Base-by-base conservation (phyloP, 2,329 filamentous ascomycete species). In the Malbranchea cinnamomea region DNA sequence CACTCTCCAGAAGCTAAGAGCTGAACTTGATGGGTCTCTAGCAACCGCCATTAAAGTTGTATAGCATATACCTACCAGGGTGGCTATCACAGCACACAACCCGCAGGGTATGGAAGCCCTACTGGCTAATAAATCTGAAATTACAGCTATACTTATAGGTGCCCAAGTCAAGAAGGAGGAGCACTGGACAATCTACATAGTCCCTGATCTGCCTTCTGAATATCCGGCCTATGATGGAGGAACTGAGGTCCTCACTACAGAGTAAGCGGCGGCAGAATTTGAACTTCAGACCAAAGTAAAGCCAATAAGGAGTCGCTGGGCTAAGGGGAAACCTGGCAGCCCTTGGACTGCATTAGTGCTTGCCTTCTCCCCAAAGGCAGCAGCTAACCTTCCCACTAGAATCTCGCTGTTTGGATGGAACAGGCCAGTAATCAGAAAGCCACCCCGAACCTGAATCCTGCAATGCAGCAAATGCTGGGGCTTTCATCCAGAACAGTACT, bases 401-500 rank as follows among this genome's bases (percentile, higher is more conserved):
- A 12, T 26, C 7, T 8, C 8, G 13, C 8, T 26, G 8, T 26
- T 9, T 13, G 23, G 23, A 9, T 12, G 13, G 8, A 8, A 12
- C 13, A 26, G 23, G 13, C 23, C 23, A 13, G 23, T 26, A 12
- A 26, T 26, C 13, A 12, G 8, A 26, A 26, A 26, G 23, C 23
- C 23, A 13, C 23, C 23, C 7, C 8, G 13, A 12, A 13, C 23
- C 23, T 12, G 13, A 26, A 26, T 26, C 23, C 12, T 13, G 7
- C 23, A 26, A 26, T 26, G 23, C 12, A 26, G 12, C 23, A 26
- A 12, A 13, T 26, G 23, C 23, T 26, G 23, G 23, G 23, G 23
- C 12, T 26, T 26, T 12, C 23, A 26, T 12, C 23, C 23, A 8
- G 23, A 26, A 26, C 8, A 12, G 12, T 26, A 26, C 23, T 26